Conservation (phyloP, 2,329 filamentous ascomycete genomes). For the Trichothecium roseum region DNA sequence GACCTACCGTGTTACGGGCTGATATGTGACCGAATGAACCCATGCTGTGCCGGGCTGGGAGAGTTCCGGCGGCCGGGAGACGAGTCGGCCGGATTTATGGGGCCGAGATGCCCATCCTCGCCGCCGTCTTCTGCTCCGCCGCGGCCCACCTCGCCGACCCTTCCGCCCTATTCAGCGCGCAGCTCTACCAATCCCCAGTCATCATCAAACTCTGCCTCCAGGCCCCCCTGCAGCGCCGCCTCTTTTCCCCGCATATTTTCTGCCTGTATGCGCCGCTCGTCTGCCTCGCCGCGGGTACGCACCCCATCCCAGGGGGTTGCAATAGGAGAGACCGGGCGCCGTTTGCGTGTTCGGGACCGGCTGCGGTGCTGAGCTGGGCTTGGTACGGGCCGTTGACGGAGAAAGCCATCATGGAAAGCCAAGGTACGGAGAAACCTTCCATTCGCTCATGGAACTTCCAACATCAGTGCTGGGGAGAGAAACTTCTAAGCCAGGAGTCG, state of each 20-base stretch:
- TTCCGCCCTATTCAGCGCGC: conserved; percentile 26
- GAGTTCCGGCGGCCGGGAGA: too few species aligned
- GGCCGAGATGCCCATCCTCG: background rate
- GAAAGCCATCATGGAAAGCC: background rate
- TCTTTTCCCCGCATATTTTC: conserved; percentile 30
- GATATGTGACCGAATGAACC: too few species aligned
- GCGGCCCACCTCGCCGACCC: conserved; percentile 27
- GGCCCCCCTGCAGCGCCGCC: conserved; percentile 25
- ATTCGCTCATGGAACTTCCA: too few species aligned
- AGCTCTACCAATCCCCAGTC: conserved; percentile 28
- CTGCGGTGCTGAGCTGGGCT: conserved; percentile 20
- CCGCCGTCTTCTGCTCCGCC: conserved; percentile 6
- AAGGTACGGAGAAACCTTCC: too few species aligned
- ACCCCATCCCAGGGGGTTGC: conserved; percentile 19
- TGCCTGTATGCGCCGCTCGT: conserved; percentile 22
- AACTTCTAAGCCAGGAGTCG: too few species aligned
- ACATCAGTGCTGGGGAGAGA: too few species aligned
- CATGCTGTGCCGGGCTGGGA: too few species aligned
- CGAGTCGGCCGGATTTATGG: background rate
- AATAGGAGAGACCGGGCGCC: conserved; percentile 21
- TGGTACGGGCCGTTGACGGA: conserved; percentile 26
- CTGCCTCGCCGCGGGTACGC: conserved; percentile 20
- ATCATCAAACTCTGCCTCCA: conserved; percentile 10
- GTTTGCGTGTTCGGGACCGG: conserved; percentile 18
- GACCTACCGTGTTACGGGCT: too few species aligned